These are phyloP conservation scores for Flaveria ramosissima DNA, from an alignment of 129 eudicot genomes.

Conservation along the genomic window DNA sequence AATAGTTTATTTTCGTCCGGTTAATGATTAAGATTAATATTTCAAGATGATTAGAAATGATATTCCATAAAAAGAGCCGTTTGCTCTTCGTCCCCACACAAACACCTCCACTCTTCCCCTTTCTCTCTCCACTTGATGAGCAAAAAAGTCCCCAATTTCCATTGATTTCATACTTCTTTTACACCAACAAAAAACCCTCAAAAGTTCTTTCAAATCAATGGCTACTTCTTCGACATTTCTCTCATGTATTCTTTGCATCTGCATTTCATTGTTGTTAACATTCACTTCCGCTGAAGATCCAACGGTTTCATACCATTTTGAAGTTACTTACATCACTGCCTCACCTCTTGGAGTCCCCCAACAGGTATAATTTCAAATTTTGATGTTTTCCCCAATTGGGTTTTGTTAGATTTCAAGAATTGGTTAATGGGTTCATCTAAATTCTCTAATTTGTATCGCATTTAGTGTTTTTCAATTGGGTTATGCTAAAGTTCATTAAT, in stretches of 20 bases:
- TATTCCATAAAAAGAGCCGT: conserved; percentile 34
- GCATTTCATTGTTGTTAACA: conserved; percentile 53
- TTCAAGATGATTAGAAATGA: not conserved
- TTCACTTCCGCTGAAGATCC: conserved; percentile 78
- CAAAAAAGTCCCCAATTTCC: conserved; percentile 23
- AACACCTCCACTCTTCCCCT: conserved; percentile 18
- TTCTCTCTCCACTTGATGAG: conserved; percentile 44
- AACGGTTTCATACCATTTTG: conserved; percentile 57
- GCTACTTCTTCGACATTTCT: conserved; percentile 49
- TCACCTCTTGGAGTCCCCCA: conserved; percentile 95
- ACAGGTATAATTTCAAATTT: conserved; percentile 50
- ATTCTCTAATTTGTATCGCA: not conserved
- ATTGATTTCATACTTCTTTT: conserved; percentile 21
- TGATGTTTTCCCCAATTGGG: conserved; percentile 14
- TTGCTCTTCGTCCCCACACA: conserved; percentile 37
- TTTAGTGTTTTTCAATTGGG: too few relatives aligned
- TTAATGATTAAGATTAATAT: not conserved
- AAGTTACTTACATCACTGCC: conserved; percentile 83
- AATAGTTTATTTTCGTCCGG: too few relatives aligned
- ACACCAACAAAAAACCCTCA: conserved; percentile 15
- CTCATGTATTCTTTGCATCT: conserved; percentile 38
- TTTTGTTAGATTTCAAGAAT: conserved; percentile 26
- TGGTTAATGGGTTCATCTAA: not conserved
- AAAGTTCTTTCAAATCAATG: conserved; percentile 37
- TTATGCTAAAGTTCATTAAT: too few relatives aligned